Evolutionary conservation across 306 rosid species (phyloP), one percentile per base, ranked within the genome.

Genomic region (Sicyos baderoa): DNA sequence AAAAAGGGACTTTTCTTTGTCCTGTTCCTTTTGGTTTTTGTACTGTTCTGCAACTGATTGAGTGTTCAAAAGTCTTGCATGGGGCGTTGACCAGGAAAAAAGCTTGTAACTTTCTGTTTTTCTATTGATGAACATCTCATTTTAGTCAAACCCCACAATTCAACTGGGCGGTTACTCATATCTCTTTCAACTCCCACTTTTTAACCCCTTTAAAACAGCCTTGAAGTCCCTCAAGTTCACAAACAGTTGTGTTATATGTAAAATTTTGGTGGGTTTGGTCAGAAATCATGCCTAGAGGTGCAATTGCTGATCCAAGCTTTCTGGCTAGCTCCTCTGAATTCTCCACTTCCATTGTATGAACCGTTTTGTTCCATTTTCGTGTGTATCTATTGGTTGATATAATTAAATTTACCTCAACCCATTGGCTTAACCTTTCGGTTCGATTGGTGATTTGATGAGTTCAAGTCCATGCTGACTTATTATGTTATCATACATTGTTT

Each of bases 71-170:
- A 72, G 82, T 57, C 81, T 72, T 84, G 87, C 96, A 82, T 79
- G 35, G 84, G 76, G 76, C 77, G 82, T 87, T 86, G 97, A 91
- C 95, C 71, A 80, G 23, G 79, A 11, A 80, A 80, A 32, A 72
- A 25, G 3, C 69, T 80, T 80, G 82, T 75, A 73, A 51, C 60
- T 77, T 73, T 62, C 77, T 79, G 79, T 76, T 75, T 56, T 68
- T 37, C 9, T 53, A 54, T 64, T 81, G 57, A 79, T 83, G 37
- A 68, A 70, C 72, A 48, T 76, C 57, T 71, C 74, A 71, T 67
- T 58, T 4, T 75, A 70, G 92, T 84, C 84, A 86, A 80, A 40
- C 35, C 74, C 62, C 48, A 60, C 51, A 73, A 32, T 13, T 32
- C 72, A 49, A 67, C 37, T 21, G 25, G 71, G 7, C 71, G 71